Evolutionary conservation across 202 grass and related monocot genomes (phyloP), one percentile per base, ranked within the genome.

Genomic region (Bolboschoenoplectus hybrid): DNA sequence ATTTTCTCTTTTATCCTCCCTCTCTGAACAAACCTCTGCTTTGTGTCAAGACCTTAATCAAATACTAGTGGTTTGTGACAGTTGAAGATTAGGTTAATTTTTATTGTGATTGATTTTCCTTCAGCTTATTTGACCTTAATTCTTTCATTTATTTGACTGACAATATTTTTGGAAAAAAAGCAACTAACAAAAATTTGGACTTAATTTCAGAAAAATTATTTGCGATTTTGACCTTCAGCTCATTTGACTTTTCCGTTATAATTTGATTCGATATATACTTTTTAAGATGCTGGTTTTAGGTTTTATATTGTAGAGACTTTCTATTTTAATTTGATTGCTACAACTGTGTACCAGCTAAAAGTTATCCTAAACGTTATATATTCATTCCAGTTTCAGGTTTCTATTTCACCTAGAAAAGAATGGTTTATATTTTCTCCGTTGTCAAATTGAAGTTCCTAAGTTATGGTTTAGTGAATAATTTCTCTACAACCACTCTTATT

Each of bases 261-360:
- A 63, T 63, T 63, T 63, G 61, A 63, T 63, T 63, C 19, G 32
- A 32, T n/a, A 63, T 63, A 32, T 63, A 63, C 61, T 63, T 26
- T 63, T 63, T 26, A 63, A 32, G 20, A 63, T 9, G 19, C 61
- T 63, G 7, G 8, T 63, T 63, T 32, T 63, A 63, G 19, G 1
- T 63, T 63, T 63, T 16, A 63, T 26, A 26, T 26, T 26, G 26
- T 26, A 26, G 26, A 26, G 26, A 26, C 26, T 26, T 26, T 26
- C 26, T 26, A 26, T 26, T 26, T 26, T 26, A 26, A 26, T 26
- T 26, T 26, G 26, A 26, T 26, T 26, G 26, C 26, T 26, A 26
- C 26, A 26, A 26, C 26, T 26, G 26, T 26, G 26, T 26, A 26
- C 26, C 26, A 26, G 26, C 26, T 26, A 26, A 26, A 26, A 26